Evolutionary conservation across 441 rosid genomes (phyloP), one percentile per base, ranked within the genome.

Genomic region (Omphalea diandra): DNA sequence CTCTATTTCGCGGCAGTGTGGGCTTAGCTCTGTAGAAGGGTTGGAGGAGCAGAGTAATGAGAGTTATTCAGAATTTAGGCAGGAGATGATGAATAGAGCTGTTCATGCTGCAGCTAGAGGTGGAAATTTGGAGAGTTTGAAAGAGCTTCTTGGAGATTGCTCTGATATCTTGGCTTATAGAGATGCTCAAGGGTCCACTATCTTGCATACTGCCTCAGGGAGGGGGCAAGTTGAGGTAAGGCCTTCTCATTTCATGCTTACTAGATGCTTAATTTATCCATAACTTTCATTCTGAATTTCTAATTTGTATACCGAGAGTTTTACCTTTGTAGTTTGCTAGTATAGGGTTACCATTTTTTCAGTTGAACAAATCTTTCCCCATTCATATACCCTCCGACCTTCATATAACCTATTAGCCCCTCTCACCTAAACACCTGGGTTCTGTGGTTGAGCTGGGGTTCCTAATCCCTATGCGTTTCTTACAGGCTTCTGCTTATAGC

Each of bases 101-200:
- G 87, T 84, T 78, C 99, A 93, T 75, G 88, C 91, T 26, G 89
- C 94, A 1, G 97, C 95, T 2, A 84, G 98, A 79, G 97, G 99
- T 12, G 97, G 99, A 63, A 89, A 87, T 84, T 80, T 85, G 90
- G 88, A 83, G 76, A 78, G 90, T 50, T 72, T 91, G 71, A 86
- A 74, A 75, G 84, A 86, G 70, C 65, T 81, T 43, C 36, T 85
- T 11, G 75, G 71, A 7, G 85, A 74, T 71, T 83, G 80, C 57
- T 78, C 59, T 24, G 82, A 73, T 81, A 84, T 83, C 73, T 65
- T 76, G 22, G 83, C 12, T 38, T 89, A 76, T 59, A 82, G 80
- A 76, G 98, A 93, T 77, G 83, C 75, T 68, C 86, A 82, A 61
- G 95, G 97, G 1, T 88, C 90, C 27, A 86, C 90, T 35, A 47